Evolutionary conservation across 23 red algal genomes (phyloP).

Genomic region (Chondrus crispus): DNA sequence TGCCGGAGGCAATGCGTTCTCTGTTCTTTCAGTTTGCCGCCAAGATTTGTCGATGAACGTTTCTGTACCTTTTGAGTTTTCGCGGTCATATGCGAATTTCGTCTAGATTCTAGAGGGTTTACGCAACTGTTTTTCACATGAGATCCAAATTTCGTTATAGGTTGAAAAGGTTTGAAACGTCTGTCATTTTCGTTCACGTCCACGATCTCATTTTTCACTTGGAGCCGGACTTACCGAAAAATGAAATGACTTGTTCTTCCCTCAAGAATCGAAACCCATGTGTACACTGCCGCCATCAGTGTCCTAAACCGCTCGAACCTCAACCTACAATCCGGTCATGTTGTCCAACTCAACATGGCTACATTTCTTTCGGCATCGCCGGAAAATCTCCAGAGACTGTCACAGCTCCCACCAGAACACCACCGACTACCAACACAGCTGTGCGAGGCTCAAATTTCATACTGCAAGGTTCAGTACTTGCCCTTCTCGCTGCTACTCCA

Average conservation of each 20-base stretch:
- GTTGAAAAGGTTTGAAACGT: neutral
- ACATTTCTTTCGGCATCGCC: neutral
- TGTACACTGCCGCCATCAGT: neutral
- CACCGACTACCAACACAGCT: neutral
- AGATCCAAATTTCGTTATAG: neutral
- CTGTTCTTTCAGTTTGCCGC: too few relatives aligned
- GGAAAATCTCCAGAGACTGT: too few relatives aligned
- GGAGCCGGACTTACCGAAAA: neutral
- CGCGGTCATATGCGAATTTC: too few relatives aligned
- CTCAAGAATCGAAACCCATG: neutral
- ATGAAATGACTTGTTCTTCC: neutral
- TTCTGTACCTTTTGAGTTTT: too few relatives aligned
- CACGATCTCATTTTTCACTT: neutral
- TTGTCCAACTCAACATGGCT: neutral
- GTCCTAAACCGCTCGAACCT: neutral
- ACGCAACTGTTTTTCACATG: slow-evolving; percentile 4
- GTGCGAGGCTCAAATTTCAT: neutral
- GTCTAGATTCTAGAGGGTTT: neutral
- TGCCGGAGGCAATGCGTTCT: too few relatives aligned
- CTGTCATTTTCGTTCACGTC: neutral
- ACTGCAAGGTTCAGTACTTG: neutral
- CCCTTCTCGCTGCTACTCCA: neutral
- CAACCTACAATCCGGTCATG: neutral
- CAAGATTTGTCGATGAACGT: too few relatives aligned
- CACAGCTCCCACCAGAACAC: too few relatives aligned